Evolutionary conservation across 441 rosid genomes (phyloP).

Genomic region (Populus trichocarpa): DNA sequence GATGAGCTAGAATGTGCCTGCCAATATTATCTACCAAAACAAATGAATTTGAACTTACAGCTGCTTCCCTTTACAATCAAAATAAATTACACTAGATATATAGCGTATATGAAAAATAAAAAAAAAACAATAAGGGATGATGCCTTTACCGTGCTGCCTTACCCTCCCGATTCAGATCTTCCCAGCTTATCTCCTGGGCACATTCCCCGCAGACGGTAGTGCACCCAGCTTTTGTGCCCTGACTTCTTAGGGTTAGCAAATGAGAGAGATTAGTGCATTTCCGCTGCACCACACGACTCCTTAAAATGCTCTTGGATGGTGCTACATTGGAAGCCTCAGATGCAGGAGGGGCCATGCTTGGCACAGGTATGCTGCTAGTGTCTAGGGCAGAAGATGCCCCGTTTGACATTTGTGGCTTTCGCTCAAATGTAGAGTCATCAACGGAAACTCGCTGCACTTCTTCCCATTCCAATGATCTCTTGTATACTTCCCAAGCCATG

Average conservation of each 20-base stretch:
- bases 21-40: constrained; percentile 7
- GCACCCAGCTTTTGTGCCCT: constrained; percentile 73
- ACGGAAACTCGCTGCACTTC: constrained; percentile 79
- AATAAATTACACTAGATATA: constrained; percentile 15
- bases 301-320: constrained; percentile 39
- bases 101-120: neutral
- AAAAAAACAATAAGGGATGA: neutral
- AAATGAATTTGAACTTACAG: constrained; percentile 22
- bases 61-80: constrained; percentile 23
- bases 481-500: constrained; percentile 98
- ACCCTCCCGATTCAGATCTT: constrained; percentile 44
- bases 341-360: constrained; percentile 17
- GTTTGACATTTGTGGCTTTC: constrained; percentile 27
- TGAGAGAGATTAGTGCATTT: constrained; percentile 85
- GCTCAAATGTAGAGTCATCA: constrained; percentile 47
- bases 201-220: constrained; percentile 93
- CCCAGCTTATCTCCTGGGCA: constrained; percentile 83
- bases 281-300: constrained; percentile 51
- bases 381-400: constrained; percentile 29
- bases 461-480: constrained; percentile 76
- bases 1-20: neutral
- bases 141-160: constrained; percentile 29
- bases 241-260: constrained; percentile 90
- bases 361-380: constrained; percentile 14
- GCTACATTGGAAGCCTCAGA: constrained; percentile 19